Conservation (phyloP, 2,329 filamentous ascomycete genomes). For the Xylariomycetidae sp. region DNA sequence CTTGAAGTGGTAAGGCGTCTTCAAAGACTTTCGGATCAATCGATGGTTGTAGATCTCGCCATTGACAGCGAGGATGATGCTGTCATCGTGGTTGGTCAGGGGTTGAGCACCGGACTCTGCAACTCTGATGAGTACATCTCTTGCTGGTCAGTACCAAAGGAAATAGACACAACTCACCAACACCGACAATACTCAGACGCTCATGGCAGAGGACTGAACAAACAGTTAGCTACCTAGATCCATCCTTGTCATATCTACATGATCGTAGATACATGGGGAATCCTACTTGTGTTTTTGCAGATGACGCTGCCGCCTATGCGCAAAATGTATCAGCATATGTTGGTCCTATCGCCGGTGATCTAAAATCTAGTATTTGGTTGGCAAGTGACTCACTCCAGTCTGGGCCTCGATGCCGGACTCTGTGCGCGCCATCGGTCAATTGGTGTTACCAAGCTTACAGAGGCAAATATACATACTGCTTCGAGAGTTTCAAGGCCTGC, state of each 20-base stretch:
- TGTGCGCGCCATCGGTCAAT: slow-evolving; percentile 50
- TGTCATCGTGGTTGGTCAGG: slow-evolving; percentile 84
- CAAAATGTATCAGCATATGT: too few species aligned
- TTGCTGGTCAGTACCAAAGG: slow-evolving; percentile 6
- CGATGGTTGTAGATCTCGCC: slow-evolving; percentile 99
- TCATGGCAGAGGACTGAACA: slow-evolving; percentile 86
- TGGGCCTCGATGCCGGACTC: slow-evolving; percentile 90
- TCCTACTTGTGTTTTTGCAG: slow-evolving; percentile 83
- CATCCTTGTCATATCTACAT: too few species aligned
- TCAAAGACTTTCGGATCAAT: slow-evolving; percentile 81
- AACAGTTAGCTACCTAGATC: too few species aligned
- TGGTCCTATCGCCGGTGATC: slow-evolving; percentile 73
- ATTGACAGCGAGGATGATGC: slow-evolving; percentile 91
- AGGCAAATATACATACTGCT: slow-evolving; percentile 66
- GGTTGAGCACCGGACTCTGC: slow-evolving; percentile 93
- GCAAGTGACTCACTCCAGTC: slow-evolving; percentile 82
- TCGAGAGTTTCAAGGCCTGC: slow-evolving; percentile 85
- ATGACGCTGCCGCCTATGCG: slow-evolving; percentile 76
- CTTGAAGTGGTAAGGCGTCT: slow-evolving; percentile 90
- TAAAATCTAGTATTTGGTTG: slow-evolving; percentile 16
- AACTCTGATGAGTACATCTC: slow-evolving; percentile 7
- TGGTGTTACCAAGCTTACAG: slow-evolving; percentile 13
- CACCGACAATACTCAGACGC: slow-evolving; percentile 93
- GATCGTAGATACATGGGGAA: too few species aligned
- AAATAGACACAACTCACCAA: slow-evolving; percentile 57